Conservation (phyloP, 371 early-diverging fungal species). For the Mortierella sp. region DNA sequence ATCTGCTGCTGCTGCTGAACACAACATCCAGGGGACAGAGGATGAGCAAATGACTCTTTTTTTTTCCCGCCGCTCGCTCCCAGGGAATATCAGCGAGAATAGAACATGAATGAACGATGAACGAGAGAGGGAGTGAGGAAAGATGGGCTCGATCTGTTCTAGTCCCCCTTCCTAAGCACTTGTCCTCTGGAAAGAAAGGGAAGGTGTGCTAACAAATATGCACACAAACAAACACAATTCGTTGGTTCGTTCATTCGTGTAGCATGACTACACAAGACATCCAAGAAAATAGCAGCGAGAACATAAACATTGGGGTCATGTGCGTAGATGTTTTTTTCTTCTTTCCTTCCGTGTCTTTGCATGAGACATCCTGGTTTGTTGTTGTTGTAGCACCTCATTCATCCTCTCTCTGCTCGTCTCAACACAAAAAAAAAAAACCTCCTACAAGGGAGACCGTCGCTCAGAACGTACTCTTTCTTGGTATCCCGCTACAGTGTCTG, state of each 20-base stretch:
- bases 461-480: slow-evolving; percentile 3
- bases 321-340: not conserved
- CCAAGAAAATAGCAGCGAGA: not conserved
- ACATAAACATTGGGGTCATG: slow-evolving; percentile 9
- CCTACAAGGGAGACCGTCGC: not conserved
- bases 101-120: not conserved
- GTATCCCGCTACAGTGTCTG: not conserved
- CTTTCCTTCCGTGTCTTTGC: not conserved
- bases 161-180: not conserved
- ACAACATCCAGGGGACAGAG: not conserved
- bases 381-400: not conserved
- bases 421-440: not conserved
- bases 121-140: no score
- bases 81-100: not conserved
- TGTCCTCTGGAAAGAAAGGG: no score
- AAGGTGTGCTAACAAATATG: not conserved
- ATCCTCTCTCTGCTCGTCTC: not conserved
- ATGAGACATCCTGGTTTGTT: not conserved
- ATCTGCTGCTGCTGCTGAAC: not conserved
- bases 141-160: slow-evolving; percentile 2
- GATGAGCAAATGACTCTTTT: slow-evolving; percentile 7
- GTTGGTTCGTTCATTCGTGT: slow-evolving; percentile 7
- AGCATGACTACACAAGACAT: not conserved
- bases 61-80: not conserved
- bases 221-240: not conserved